Percentiles rank a stretch among this genome's conserved stretches.
Conservation (phyloP, 495 filamentous ascomycete genomes). For the Annulohypoxylon moriforme region DNA sequence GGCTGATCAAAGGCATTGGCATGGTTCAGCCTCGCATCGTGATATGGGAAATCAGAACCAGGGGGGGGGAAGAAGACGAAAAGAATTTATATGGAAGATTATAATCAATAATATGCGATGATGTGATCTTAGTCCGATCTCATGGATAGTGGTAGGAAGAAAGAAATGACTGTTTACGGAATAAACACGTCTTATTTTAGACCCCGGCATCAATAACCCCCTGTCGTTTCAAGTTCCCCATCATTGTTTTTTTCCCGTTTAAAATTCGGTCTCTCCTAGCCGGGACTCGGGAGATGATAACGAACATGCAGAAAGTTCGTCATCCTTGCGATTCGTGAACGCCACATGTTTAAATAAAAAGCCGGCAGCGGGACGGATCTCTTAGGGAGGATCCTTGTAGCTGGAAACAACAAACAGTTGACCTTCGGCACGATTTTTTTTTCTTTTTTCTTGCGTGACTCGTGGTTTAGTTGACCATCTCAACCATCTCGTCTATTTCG, state of each 20-base stretch:
- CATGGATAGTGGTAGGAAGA: slow-evolving; percentile 12
- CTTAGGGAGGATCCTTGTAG: slow-evolving; percentile 22
- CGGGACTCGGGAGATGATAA: slow-evolving; percentile 24
- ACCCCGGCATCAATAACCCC: slow-evolving; percentile 13
- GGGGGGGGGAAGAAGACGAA: slow-evolving; percentile 9
- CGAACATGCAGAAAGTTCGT: slow-evolving; percentile 8
- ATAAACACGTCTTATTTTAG: slow-evolving; percentile 35
- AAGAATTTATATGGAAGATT: slow-evolving; percentile 28
- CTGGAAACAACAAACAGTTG: slow-evolving; percentile 6
- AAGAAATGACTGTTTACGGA: slow-evolving; percentile 24
- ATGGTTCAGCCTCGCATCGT: slow-evolving; percentile 17
- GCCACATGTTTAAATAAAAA: slow-evolving; percentile 15
- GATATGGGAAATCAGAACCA: neutral
- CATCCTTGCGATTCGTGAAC: slow-evolving; percentile 28
- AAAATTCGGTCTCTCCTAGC: slow-evolving; percentile 20
- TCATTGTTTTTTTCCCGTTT: slow-evolving; percentile 19
- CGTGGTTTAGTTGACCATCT: neutral
- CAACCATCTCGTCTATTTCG: neutral
- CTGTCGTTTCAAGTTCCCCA: slow-evolving; percentile 35
- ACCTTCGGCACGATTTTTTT: neutral
- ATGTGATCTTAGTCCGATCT: slow-evolving; percentile 27
- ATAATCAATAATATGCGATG: slow-evolving; percentile 11
- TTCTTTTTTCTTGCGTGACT: slow-evolving; percentile 15
- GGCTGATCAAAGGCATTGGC: neutral
- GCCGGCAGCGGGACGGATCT: slow-evolving; percentile 35